Conservation (phyloP, 176 grass and related monocot genomes). For the Oryza coarctata region DNA sequence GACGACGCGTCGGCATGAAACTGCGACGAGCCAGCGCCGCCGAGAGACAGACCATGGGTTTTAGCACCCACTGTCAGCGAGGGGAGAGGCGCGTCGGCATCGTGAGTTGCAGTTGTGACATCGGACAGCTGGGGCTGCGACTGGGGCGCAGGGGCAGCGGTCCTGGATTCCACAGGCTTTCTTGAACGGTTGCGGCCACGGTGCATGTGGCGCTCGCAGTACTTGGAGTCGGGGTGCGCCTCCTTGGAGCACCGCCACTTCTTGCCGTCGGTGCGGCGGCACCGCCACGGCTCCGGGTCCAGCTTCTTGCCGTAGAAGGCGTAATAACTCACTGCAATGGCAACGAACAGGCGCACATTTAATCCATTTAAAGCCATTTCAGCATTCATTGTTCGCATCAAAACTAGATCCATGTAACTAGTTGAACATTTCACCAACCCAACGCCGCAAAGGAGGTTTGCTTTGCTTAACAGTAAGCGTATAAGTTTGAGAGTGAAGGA, state of each 20-base stretch:
- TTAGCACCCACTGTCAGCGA: slow-evolving; percentile 34
- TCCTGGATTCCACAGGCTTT: slow-evolving; percentile 99
- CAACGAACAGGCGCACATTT: neutral
- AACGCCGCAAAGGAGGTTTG: slow-evolving; percentile 23
- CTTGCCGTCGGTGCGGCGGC: slow-evolving; percentile 96
- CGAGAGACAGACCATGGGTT: slow-evolving; percentile 56
- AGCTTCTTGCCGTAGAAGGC: slow-evolving; percentile 98
- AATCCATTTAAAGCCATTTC: slow-evolving; percentile 19
- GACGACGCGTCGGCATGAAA: slow-evolving; percentile 45
- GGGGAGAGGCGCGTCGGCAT: slow-evolving; percentile 38
- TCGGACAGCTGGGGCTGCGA: slow-evolving; percentile 57
- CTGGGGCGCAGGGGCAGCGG: slow-evolving; percentile 48
- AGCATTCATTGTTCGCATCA: neutral
- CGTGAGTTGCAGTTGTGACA: slow-evolving; percentile 42
- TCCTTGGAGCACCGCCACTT: slow-evolving; percentile 99
- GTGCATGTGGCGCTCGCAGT: slow-evolving; percentile 99
- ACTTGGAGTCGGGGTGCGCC: slow-evolving; percentile 97
- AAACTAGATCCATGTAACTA: slow-evolving; percentile 29
- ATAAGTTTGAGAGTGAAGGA: slow-evolving; percentile 38
- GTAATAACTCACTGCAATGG: slow-evolving; percentile 86
- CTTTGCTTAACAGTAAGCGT: slow-evolving; percentile 11
- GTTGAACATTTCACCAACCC: slow-evolving; percentile 41
- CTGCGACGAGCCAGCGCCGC: slow-evolving; percentile 55
- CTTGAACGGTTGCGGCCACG: slow-evolving; percentile 99
- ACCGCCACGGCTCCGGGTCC: slow-evolving; percentile 93